Conservation (phyloP, 257 asterid genomes). For the Sherardia arvensis region DNA sequence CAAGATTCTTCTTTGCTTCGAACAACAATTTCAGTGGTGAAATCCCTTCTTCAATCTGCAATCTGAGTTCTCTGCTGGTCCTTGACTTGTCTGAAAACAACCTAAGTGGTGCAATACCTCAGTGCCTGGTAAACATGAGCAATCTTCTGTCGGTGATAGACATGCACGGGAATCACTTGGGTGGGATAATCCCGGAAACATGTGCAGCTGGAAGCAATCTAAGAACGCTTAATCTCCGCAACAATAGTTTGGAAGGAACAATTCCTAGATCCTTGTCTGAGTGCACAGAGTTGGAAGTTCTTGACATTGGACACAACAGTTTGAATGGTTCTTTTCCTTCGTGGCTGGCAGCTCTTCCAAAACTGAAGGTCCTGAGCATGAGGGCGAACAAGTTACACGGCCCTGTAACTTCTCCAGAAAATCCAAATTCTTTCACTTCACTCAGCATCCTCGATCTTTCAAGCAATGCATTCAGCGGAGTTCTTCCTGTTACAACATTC, state of each 20-base stretch:
- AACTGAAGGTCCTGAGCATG: conserved; percentile 19
- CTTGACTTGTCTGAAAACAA: conserved; percentile 7
- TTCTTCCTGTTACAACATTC: conserved; percentile 9
- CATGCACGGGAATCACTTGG: neutral
- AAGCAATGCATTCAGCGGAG: conserved; percentile 19
- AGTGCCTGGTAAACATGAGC: conserved; percentile 4
- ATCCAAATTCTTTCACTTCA: conserved; percentile 2
- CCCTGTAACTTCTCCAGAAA: neutral
- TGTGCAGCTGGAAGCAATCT: neutral
- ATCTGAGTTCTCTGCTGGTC: neutral
- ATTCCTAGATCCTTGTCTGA: conserved; percentile 11
- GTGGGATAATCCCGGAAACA: conserved; percentile 8
- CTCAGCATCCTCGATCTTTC: conserved; percentile 25
- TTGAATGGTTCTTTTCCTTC: conserved; percentile 19
- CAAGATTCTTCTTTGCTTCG: conserved; percentile 6
- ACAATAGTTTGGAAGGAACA: conserved; percentile 11
- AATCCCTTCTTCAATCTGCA: conserved; percentile 7
- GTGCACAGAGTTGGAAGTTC: conserved; percentile 9
- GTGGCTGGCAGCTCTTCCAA: conserved; percentile 20
- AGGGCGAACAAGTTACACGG: conserved; percentile 19
- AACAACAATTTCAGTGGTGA: conserved; percentile 13
- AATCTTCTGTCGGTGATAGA: neutral
- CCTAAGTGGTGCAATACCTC: neutral
- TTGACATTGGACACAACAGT: conserved; percentile 17
- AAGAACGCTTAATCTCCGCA: conserved; percentile 1